Evolutionary conservation across 345 rosid species (phyloP).

Genomic region (Populus nigra): DNA sequence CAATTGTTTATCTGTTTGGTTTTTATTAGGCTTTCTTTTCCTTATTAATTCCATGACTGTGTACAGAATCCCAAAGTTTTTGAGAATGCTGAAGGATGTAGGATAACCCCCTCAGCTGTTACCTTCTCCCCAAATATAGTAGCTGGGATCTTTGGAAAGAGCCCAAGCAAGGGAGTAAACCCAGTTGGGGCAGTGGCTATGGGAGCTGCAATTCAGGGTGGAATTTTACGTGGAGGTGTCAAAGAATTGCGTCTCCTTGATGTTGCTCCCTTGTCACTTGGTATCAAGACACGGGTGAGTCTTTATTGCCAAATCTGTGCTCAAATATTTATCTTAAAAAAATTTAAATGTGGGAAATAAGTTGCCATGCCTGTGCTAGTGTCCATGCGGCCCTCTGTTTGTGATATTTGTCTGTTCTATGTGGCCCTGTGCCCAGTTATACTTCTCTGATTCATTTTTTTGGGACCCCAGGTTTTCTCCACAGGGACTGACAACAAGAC

Average conservation of each 20-base stretch:
- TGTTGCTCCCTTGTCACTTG: slow-evolving; percentile 33
- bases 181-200: slow-evolving; percentile 37
- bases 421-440: background rate
- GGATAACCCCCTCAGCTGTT: slow-evolving; percentile 34
- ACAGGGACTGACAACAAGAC: slow-evolving; percentile 31
- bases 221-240: slow-evolving; percentile 33
- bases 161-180: slow-evolving; percentile 33
- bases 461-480: slow-evolving; percentile 19
- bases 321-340: background rate
- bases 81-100: slow-evolving; percentile 37
- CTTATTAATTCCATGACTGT: background rate
- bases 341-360: background rate
- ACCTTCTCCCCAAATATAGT: slow-evolving; percentile 28
- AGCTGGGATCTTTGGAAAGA: slow-evolving; percentile 23
- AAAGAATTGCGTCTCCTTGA: slow-evolving; percentile 29
- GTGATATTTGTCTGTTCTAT: background rate
- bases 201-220: slow-evolving; percentile 38
- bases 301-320: background rate
- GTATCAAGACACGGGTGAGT: slow-evolving; percentile 33
- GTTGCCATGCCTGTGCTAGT: background rate
- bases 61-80: slow-evolving; percentile 35
- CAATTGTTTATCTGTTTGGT: no score
- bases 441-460: background rate
- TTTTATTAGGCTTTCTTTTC: no score
- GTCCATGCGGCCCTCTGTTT: background rate